Evolutionary conservation across 257 asterid genomes (phyloP), one percentile per base, ranked within the genome.

Genomic region (Lithospermum erythrorhizon): DNA sequence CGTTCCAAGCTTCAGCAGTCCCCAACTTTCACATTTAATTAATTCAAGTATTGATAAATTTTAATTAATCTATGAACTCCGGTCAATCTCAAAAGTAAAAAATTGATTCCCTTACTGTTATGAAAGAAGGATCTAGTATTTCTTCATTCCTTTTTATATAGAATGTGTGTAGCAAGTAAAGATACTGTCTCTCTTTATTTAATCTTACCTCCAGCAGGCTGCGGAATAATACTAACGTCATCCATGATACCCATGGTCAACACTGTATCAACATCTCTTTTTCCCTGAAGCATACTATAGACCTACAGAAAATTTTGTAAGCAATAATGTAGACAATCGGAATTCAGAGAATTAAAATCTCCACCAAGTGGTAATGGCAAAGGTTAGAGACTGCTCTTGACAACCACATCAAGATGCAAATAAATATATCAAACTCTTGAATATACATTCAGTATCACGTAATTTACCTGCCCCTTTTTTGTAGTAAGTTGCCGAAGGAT

Each of bases 231-330:
- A 80, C 94, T 93, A 62, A 86, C 95, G 52, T 89, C 98, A 61
- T 88, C 97, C 95, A 89, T 86, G 62, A 88, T 78, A 70, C 98
- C 98, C 95, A 93, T 89, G 47, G 97, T 89, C 69, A 93, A 64
- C 70, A 93, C 80, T 37, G 97, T 93, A 65, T 93, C 97, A 35
- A 81, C 95, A 72, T 93, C 98, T 78, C 97, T 71, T 83, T 89
- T 93, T 64, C 97, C 98, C 73, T 93, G 98, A 73, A 93, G 85
- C 95, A 89, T 87, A 78, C 96, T 93, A 81, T 93, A 93, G 48
- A 93, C 98, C 98, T 91, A 47, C 64, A 72, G 51, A 55, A 25
- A 62, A 27, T n/a, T 57, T 13, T 55, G 11, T 51, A 25, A 59
- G 51, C 30, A 58, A 68, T 41, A 2, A 41, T 11, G 49, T 41